Percentiles rank a stretch among this genome's conserved stretches.
phyloP scores from a whole-genome alignment of 1,284 basidiomycete genomes.

The Stygiomarasmius scandens region DNA sequence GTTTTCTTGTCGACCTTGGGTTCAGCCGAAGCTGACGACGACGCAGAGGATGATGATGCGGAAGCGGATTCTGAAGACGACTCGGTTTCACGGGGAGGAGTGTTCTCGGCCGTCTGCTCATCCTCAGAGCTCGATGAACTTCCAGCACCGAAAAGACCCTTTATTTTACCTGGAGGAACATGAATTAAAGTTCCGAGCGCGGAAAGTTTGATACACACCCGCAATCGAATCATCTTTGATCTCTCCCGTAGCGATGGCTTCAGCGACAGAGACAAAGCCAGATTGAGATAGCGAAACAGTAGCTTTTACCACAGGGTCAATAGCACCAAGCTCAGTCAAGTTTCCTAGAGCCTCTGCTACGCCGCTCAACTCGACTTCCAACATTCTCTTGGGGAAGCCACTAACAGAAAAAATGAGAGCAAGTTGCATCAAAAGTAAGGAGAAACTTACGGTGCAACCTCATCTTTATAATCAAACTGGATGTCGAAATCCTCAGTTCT shows the following conservation, averaged over 20 bases:
- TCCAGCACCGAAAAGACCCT: slow-evolving; percentile 78
- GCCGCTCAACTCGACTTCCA: slow-evolving; percentile 70
- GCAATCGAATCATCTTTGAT: slow-evolving; percentile 78
- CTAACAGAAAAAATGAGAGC: slow-evolving; percentile 32
- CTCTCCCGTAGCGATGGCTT: slow-evolving; percentile 75
- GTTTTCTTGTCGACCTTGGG: slow-evolving; percentile 34
- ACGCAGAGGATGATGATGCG: slow-evolving; percentile 26
- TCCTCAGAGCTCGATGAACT: slow-evolving; percentile 41
- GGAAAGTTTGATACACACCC: slow-evolving; percentile 43
- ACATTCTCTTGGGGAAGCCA: slow-evolving; percentile 67
- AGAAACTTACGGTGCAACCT: slow-evolving; percentile 57
- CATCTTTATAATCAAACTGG: slow-evolving; percentile 59
- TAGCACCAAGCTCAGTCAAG: slow-evolving; percentile 71
- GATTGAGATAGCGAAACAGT: slow-evolving; percentile 82
- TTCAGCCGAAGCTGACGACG: slow-evolving; percentile 28
- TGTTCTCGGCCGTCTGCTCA: slow-evolving; percentile 38
- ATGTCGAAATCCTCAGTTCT: slow-evolving; percentile 34
- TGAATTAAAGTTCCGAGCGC: slow-evolving; percentile 3
- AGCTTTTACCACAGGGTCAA: slow-evolving; percentile 78
- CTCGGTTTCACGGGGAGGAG: slow-evolving; percentile 43
- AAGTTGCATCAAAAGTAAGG: slow-evolving; percentile 1
- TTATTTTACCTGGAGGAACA: slow-evolving; percentile 67
- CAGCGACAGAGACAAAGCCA: slow-evolving; percentile 79
- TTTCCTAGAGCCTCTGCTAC: slow-evolving; percentile 73
- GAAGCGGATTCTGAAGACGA: slow-evolving; percentile 29